Percentiles rank a stretch among this genome's conserved stretches.
These are phyloP conservation scores for Eucalyptus marginata DNA, from an alignment of 345 rosid species.

Conservation along the genomic window DNA sequence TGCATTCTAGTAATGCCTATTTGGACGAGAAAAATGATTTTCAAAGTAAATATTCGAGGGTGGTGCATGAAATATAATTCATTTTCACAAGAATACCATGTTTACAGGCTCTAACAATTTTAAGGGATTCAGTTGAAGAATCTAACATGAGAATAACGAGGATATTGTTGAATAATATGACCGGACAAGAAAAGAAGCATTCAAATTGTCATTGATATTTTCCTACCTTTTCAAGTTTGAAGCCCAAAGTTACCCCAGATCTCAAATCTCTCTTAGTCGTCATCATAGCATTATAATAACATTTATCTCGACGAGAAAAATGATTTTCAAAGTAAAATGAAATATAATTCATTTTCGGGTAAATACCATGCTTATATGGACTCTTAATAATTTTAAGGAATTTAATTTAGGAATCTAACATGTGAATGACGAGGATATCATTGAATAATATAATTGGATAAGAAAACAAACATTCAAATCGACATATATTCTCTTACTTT, in stretches of 20 bases:
- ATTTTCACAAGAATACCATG: background rate
- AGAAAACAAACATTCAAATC: background rate
- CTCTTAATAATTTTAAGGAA: background rate
- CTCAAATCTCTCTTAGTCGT: background rate
- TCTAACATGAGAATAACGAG: background rate
- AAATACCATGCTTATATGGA: background rate
- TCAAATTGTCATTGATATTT: background rate
- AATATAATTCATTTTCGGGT: background rate
- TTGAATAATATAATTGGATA: background rate
- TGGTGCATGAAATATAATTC: background rate
- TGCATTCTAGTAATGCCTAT: background rate
- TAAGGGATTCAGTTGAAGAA: background rate
- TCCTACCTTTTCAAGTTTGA: background rate
- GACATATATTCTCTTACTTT: background rate
- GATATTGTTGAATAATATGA: background rate
- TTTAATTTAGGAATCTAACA: background rate
- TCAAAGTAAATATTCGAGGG: background rate
- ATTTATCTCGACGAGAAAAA: background rate
- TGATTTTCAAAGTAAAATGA: background rate
- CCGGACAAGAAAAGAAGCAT: background rate
- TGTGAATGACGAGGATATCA: background rate
- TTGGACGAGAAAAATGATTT: background rate
- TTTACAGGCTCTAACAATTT: background rate
- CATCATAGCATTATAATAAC: background rate
- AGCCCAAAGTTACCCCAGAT: background rate